Base-by-base conservation (phyloP, 306 rosid genomes). In the Echinosophora koreensis region DNA sequence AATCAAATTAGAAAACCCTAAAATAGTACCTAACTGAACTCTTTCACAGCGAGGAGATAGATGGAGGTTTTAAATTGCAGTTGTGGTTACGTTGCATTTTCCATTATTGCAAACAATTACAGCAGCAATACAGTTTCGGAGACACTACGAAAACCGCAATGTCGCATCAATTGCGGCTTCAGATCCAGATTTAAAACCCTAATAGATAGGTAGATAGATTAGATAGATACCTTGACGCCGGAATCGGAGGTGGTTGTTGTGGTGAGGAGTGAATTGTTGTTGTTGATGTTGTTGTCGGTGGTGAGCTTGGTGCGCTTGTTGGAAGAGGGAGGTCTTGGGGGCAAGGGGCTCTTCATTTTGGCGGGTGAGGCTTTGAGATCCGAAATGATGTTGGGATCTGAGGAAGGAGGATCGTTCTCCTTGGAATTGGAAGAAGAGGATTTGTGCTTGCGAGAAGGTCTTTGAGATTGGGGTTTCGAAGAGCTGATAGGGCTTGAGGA, bases 291-390 rank as follows among this genome's bases (percentile, higher is more conserved):
- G 3, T 84, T 17, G 44, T 90, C 97, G 56, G 80, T 71, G 67
- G 27, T 63, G 61, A 96, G 98, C 90, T 96, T 96, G 50, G 50
- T 44, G 78, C 99, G 89, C 83, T 92, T 96, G 73, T 92, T 96
- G 9, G 90, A 87, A 51, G 97, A 72, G 1, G 97, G 98, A 1
- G 98, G 99, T 13, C 96, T 86, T 0, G 99, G 99, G 0, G 99
- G 99, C 44, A 96, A 69, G 15, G 92, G 96, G 35, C 86, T 86
- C 89, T 90, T 93, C 80, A 82, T 50, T 87, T 89, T 96, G 61
- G 82, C 71, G 2, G 90, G 91, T 22, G 96, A 90, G 34, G 87
- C 90, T 56, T 88, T 89, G 2, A 88, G 72, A 72, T 80, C 87
- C 85, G 2, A 77, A 37, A 73, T 30, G 9, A 76, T 32, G 57